These are phyloP conservation scores for Penicillium hesseltinei DNA, from an alignment of 2,329 filamentous ascomycete genomes.

Conservation along the genomic window DNA sequence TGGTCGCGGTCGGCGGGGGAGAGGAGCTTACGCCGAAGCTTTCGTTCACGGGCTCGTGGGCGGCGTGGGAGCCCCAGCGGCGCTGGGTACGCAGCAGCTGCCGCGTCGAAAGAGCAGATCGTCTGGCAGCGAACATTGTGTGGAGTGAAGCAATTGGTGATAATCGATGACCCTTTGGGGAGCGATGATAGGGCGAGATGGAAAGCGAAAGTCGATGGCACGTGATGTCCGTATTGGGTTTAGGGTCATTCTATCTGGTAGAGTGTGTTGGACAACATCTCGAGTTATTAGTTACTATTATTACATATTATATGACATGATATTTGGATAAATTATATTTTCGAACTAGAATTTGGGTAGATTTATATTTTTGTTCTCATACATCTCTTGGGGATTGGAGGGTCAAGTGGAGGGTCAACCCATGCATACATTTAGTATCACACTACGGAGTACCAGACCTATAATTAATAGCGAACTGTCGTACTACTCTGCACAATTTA, in stretches of 20 bases:
- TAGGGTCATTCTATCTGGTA: constrained; percentile 10
- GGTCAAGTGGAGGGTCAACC: neutral
- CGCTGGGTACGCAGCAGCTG: constrained; percentile 42
- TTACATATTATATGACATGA: neutral
- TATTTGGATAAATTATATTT: neutral
- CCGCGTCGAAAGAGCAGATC: constrained; percentile 39
- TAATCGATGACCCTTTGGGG: constrained; percentile 33
- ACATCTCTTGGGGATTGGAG: neutral
- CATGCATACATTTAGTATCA: neutral
- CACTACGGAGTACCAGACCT: neutral
- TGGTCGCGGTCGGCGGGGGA: constrained; percentile 14
- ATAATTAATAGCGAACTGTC: neutral
- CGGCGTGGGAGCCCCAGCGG: constrained; percentile 45
- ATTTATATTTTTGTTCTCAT: neutral
- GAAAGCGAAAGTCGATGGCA: constrained; percentile 20
- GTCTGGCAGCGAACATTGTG: constrained; percentile 44
- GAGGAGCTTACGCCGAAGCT: constrained; percentile 44
- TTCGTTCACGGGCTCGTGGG: constrained; percentile 47
- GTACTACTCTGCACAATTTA: neutral
- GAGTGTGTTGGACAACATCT: neutral
- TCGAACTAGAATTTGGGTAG: neutral
- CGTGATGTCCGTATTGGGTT: constrained; percentile 19
- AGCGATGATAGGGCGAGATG: constrained; percentile 26
- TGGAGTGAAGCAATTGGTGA: constrained; percentile 31
- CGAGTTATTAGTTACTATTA: neutral